phyloP scores from a whole-genome alignment of 2,329 filamentous ascomycete species.

The Cordyceps javanica region DNA sequence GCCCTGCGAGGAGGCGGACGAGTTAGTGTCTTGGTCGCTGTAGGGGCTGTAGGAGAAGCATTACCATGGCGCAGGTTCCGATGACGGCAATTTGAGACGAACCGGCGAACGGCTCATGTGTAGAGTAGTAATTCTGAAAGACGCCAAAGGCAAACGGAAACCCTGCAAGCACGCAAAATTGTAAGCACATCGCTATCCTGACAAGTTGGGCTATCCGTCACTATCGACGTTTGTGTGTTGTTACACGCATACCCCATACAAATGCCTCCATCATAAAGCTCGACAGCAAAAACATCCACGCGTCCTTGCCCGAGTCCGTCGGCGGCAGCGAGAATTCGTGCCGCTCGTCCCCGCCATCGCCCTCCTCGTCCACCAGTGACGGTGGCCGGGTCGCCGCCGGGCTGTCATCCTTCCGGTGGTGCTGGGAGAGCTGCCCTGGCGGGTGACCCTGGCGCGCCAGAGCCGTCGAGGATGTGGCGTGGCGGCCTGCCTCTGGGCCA shows the following conservation, averaged over 20 bases:
- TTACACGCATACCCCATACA: conserved; percentile 27
- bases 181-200: not conserved
- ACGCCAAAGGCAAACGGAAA: conserved; percentile 65
- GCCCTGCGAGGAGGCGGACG: conserved; percentile 26
- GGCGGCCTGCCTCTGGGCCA: not conserved
- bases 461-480: not conserved
- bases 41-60: not conserved
- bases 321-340: conserved; percentile 22
- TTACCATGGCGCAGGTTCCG: conserved; percentile 55
- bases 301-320: conserved; percentile 27
- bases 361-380: not conserved
- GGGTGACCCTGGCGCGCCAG: not conserved
- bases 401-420: not conserved
- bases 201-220: no score
- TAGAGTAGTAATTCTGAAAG: conserved; percentile 64
- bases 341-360: not conserved
- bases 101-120: conserved; percentile 50
- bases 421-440: not conserved
- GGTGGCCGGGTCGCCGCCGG: not conserved
- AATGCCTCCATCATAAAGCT: conserved; percentile 28
- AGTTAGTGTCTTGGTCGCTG: not conserved
- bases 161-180: conserved; percentile 32
- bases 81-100: conserved; percentile 53
- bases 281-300: conserved; percentile 28
- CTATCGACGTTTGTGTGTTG: no score